phyloP scores from a whole-genome alignment of 441 rosid species.

The Erysimum pusillum region DNA sequence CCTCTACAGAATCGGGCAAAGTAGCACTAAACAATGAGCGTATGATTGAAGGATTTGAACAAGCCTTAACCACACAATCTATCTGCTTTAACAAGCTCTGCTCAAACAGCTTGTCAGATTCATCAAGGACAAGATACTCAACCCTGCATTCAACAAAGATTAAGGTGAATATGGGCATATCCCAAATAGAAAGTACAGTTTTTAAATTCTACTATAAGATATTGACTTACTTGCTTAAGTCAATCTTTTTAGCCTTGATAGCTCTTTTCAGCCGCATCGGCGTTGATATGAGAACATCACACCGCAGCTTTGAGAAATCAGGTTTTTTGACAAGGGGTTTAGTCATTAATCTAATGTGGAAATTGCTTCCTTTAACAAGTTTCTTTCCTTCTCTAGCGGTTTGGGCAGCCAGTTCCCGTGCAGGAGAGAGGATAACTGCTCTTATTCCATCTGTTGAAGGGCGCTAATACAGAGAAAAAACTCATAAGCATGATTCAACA shows the following conservation, averaged over 20 bases:
- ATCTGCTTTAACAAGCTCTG: constrained; percentile 86
- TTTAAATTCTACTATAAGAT: neutral
- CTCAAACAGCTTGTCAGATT: constrained; percentile 96
- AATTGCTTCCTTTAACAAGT: constrained; percentile 80
- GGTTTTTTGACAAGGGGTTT: constrained; percentile 69
- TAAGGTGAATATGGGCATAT: constrained; percentile 9
- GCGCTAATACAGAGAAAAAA: constrained; percentile 49
- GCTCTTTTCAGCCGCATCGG: constrained; percentile 79
- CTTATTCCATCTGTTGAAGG: constrained; percentile 75
- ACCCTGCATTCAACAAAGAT: constrained; percentile 61
- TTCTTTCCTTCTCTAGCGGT: constrained; percentile 88
- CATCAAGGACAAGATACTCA: constrained; percentile 93
- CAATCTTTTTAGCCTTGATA: constrained; percentile 72
- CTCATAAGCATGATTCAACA: constrained; percentile 37
- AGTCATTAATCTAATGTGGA: constrained; percentile 76
- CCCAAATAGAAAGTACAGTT: constrained; percentile 4
- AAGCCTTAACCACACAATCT: constrained; percentile 90
- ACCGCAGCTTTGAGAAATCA: constrained; percentile 70
- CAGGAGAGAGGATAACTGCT: constrained; percentile 83
- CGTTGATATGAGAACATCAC: constrained; percentile 88
- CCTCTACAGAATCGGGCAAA: constrained; percentile 91
- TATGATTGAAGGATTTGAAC: constrained; percentile 86
- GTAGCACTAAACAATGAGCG: constrained; percentile 97
- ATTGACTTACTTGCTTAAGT: constrained; percentile 78
- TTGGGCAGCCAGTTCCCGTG: constrained; percentile 88